phyloP scores from a whole-genome alignment of 176 grass and related monocot genomes.

The Cymbopogon citratus region DNA sequence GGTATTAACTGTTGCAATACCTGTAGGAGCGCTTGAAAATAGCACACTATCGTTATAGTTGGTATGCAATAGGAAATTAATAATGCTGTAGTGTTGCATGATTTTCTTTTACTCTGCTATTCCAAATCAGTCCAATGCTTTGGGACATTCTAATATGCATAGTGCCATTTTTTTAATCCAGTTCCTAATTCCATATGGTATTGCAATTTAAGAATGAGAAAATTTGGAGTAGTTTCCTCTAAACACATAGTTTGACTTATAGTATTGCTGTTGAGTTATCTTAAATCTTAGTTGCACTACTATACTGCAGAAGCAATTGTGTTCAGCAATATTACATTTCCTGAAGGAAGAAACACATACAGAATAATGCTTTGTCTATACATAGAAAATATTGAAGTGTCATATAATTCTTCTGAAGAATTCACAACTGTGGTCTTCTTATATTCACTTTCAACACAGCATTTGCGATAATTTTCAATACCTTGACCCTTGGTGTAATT shows the following conservation, averaged over 20 bases:
- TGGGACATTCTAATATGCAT: not conserved
- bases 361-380: not conserved
- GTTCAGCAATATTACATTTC: not conserved
- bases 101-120: not conserved
- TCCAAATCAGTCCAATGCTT: not conserved
- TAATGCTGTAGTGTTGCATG: too few relatives aligned
- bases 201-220: not conserved
- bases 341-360: not conserved
- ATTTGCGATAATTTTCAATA: not conserved
- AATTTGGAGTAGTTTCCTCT: not conserved
- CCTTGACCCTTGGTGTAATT: not conserved
- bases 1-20: not conserved
- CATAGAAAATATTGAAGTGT: not conserved
- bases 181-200: not conserved
- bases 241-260: not conserved
- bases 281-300: not conserved
- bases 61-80: not conserved
- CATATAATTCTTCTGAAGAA: not conserved
- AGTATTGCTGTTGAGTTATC: not conserved
- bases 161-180: not conserved
- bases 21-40: not conserved
- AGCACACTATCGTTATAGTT: not conserved
- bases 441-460: not conserved
- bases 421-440: not conserved
- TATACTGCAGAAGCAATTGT: not conserved